These are phyloP conservation scores for Sporothrix pallida DNA, from an alignment of 2,329 filamentous ascomycete species.

Conservation along the genomic window DNA sequence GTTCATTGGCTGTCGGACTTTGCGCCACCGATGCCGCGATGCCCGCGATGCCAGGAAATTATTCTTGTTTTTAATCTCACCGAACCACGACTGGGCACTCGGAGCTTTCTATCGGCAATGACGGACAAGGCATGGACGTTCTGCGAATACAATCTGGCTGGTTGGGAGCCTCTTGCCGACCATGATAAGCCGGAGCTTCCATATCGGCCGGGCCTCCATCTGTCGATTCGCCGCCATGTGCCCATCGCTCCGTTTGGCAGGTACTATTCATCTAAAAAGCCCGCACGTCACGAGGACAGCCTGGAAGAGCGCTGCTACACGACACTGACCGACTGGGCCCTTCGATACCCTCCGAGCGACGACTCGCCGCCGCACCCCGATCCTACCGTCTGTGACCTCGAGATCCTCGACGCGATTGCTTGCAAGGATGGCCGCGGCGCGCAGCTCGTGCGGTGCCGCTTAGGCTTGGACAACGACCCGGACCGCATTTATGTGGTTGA, in stretches of 20 bases:
- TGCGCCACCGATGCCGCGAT: not conserved
- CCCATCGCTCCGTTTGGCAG: constrained; percentile 17
- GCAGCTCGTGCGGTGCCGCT: constrained; percentile 29
- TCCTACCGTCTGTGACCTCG: not conserved
- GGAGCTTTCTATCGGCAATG: constrained; percentile 5
- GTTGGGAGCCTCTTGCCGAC: constrained; percentile 13
- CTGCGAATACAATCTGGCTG: not conserved
- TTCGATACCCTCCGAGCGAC: not conserved
- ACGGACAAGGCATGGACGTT: not conserved
- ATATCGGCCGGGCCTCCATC: constrained; percentile 1
- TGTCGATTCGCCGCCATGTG: constrained; percentile 24
- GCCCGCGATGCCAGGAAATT: not conserved
- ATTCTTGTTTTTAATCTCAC: constrained; percentile 6
- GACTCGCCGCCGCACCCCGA: constrained; percentile 20
- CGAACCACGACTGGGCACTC: not conserved
- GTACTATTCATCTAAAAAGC: not conserved
- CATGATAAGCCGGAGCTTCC: constrained; percentile 26
- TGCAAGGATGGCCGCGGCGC: constrained; percentile 27
- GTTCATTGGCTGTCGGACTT: too few relatives aligned
- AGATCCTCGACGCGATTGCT: constrained; percentile 25
- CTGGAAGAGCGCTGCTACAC: not conserved
- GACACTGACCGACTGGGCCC: constrained; percentile 16
- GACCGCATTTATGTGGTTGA: constrained; percentile 28
- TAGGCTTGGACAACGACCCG: not conserved
- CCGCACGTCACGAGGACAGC: not conserved